Base-by-base conservation (phyloP, 257 asterid genomes). In the Pogostemon cablin region DNA sequence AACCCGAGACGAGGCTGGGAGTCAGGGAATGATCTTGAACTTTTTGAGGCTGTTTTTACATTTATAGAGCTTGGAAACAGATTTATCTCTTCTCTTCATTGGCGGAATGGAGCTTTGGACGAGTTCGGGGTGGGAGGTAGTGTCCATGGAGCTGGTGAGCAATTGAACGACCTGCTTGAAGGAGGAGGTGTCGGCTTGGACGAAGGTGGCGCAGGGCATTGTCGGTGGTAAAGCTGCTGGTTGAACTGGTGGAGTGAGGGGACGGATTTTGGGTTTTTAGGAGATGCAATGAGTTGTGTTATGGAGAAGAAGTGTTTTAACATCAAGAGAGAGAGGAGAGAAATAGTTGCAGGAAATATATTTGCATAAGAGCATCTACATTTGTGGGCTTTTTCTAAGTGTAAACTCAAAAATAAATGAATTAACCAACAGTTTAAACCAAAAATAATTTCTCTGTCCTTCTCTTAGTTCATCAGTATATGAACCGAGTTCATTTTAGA, bases 111-210 rank as follows among this genome's bases (percentile, higher is more conserved):
- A 73, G 82, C 78, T 82, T 25, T 82, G 56, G 1, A 20, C 73
- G 3, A 91, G 78, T 38, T 83, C 89, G 56, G 89, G 79, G 11
- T 90, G 76, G 75, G 89, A n/a, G 17, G 80, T 66, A 6, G 95
- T 76, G 7, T 86, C 95, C 7, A 89, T 39, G 41, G 97, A 87
- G 12, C 97, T 95, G 70, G 97, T 93, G 7, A 93, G 96, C 93
- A 87, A 83, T 79, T 90, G 98, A 67, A 90, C 98, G 1, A 88
- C 96, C 67, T 93, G 95, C 62, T 90, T 93, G 97, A 93, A 93
- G 73, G 96, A 86, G 71, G 87, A 73, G 48, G 96, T 84, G 72
- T 93, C 97, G 0, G 97, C 97, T 75, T 90, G 96, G 79, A 93
- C 96, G 82, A 90, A 93, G 77, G 98, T 93, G 84, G 82, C 62